Percentiles rank a stretch among this genome's conserved stretches.
phyloP scores from a whole-genome alignment of 495 filamentous ascomycete species.

The Lasiosphaeria miniovina region DNA sequence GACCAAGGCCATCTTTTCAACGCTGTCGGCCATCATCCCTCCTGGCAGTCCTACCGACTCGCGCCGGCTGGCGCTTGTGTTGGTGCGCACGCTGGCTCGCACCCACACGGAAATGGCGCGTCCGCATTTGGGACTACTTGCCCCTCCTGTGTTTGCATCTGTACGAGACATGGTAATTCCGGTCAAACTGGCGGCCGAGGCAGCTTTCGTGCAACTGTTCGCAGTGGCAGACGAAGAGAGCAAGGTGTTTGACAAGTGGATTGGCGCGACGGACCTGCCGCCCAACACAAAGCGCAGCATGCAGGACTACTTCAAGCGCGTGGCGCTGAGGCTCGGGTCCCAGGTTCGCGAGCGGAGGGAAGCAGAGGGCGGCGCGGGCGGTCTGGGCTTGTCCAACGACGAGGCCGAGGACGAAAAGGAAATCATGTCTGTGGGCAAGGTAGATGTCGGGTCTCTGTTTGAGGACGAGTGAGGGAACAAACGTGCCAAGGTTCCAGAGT shows the following conservation, averaged over 20 bases:
- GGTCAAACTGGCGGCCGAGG: constrained; percentile 91
- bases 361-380: constrained; percentile 85
- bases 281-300: constrained; percentile 80
- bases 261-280: constrained; percentile 54
- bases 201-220: constrained; percentile 93
- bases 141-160: constrained; percentile 79
- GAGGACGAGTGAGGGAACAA: constrained; percentile 21
- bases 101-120: constrained; percentile 69
- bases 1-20: constrained; percentile 74
- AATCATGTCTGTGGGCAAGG: constrained; percentile 90
- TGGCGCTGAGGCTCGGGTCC: constrained; percentile 73
- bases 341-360: constrained; percentile 85
- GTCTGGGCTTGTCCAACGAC: constrained; percentile 79
- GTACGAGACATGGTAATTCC: constrained; percentile 95
- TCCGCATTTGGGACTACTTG: constrained; percentile 73
- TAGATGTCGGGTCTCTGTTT: constrained; percentile 73
- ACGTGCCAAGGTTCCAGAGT: no score
- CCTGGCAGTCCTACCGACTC: constrained; percentile 77
- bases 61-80: constrained; percentile 82
- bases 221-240: constrained; percentile 80
- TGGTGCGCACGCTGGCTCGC: constrained; percentile 79
- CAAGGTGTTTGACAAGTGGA: constrained; percentile 88
- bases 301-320: constrained; percentile 95
- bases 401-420: constrained; percentile 92
- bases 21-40: constrained; percentile 67